These are phyloP conservation scores for Podospora bellae-mahoneyi DNA, from an alignment of 495 filamentous ascomycete species.

Conservation along the genomic window DNA sequence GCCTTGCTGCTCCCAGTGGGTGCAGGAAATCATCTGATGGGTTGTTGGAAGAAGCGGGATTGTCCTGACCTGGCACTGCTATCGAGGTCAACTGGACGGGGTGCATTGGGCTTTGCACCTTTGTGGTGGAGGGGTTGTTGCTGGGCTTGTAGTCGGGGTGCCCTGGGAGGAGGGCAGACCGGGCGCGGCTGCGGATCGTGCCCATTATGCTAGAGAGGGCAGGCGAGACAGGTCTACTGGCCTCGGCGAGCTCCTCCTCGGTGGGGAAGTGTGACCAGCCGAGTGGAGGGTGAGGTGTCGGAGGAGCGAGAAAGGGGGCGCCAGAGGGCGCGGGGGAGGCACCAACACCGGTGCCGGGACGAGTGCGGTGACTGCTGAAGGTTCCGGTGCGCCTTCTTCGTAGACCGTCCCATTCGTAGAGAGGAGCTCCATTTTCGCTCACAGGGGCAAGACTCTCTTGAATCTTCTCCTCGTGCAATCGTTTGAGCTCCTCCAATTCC, in stretches of 20 bases:
- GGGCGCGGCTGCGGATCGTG: constrained; percentile 55
- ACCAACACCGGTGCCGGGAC: constrained; percentile 29
- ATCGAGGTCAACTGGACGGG: constrained; percentile 62
- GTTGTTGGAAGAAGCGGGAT: constrained; percentile 29
- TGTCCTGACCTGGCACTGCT: constrained; percentile 43
- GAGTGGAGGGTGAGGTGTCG: constrained; percentile 70
- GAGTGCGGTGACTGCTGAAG: constrained; percentile 23
- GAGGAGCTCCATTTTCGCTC: constrained; percentile 54
- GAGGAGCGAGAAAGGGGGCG: constrained; percentile 38
- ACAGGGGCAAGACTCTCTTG: constrained; percentile 70
- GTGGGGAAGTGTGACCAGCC: constrained; percentile 86
- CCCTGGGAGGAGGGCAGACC: constrained; percentile 48
- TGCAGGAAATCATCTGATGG: constrained; percentile 18
- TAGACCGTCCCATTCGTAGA: constrained; percentile 91
- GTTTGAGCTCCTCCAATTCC: constrained; percentile 76
- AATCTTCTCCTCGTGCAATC: constrained; percentile 72
- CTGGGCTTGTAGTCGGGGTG: constrained; percentile 37
- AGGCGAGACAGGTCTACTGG: constrained; percentile 45
- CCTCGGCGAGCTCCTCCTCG: constrained; percentile 55
- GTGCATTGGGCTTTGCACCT: constrained; percentile 49
- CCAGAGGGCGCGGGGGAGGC: neutral
- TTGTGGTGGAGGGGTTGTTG: constrained; percentile 19
- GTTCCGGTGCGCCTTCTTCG: constrained; percentile 70
- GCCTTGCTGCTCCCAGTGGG: constrained; percentile 22
- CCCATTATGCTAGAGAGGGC: constrained; percentile 58